Evolutionary conservation across 352 stramenopile species (phyloP), one percentile per base, ranked within the genome.

Genomic region (Poterioochromonas sp.): DNA sequence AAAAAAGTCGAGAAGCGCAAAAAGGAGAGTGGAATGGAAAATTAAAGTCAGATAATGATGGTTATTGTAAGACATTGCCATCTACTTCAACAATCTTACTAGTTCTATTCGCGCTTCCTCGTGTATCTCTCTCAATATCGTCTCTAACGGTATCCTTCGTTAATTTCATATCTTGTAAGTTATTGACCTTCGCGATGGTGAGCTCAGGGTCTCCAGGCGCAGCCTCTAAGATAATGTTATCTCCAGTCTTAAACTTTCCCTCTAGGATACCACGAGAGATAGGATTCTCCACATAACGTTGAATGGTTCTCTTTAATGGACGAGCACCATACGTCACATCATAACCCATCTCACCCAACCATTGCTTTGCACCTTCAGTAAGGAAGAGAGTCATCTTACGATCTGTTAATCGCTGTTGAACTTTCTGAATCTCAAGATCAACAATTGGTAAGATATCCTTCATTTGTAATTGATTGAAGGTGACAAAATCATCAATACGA

Each of bases 401-500:
- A 77, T 97, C 91, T 43, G 88, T 86, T 51, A 99, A 83, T 26
- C 96, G 83, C 76, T 87, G 97, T 85, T 1, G 47, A 3, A 85
- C 80, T 69, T 95, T 87, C 49, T 87, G 83, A n/a, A 97, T 83
- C 83, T 98, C 94, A 43, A 98, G 83, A 47, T 93, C 85, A 3
- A 96, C 95, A 86, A 99, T 98, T 20, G 86, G 83, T 63, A 91
- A 86, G 76, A 98, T 93, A 62, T 97, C 87, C 11, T 94, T 82
- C 51, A 90, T 90, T 29, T 85, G 84, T 18, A 99, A 86, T 54
- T 88, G 92, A 81, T 97, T 97, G 83, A 99, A 99, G 47, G 98
- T 90, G 39, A 98, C 92, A 37, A 96, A 88, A 80, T 99, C 94
- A 80, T 98, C 94, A 76, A 99, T 93, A 74, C 95, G 91, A 83